Evolutionary conservation across 495 filamentous ascomycete genomes (phyloP), one percentile per base, ranked within the genome.

Genomic region (Penicillium cinerascens): DNA sequence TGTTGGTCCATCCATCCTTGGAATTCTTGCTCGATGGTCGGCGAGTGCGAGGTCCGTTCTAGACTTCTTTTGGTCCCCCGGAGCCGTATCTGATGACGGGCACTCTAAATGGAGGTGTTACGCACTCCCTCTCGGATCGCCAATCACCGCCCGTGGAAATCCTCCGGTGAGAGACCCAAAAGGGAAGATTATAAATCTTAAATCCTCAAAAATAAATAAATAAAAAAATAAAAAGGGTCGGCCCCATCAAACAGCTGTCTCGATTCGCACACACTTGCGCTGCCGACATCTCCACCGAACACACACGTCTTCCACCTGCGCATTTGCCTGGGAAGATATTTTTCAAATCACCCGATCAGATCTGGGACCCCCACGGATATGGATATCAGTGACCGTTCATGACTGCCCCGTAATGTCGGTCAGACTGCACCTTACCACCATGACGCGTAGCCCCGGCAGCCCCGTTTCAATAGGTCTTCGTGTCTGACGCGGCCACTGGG

Each of bases 231-330:
- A 23, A 42, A 16, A 42, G 44, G 51, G 38, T 54, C 44, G 44
- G 36, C 23, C 44, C 51, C 44, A 47, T 48, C 38, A 29, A 25
- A 18, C 27, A 42, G 36, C 36, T 26, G 16, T n/a, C 11, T 23
- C 23, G 48, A 52, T 59, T 55, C 49, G 57, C 57, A 60, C 57
- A 60, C 55, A 44, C 52, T 33, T 52, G 51, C 52, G 52, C 52
- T 52, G 27, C 57, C 57, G 49, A 54, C 47, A 21, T 18, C 29
- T 47, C 23, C 37, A 18, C 51, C 51, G 52, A 51, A 46, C 41
- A 58, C 41, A 58, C 27, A 51, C 51, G 47, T 54, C 39, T 18
- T 29, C 45, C 23, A 40, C 11, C n/a, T n/a, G n/a, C n/a, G n/a
- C n/a, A n/a, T n/a, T n/a, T n/a, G n/a, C n/a, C n/a, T n/a, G 17